Conservation (phyloP, 2,329 filamentous ascomycete genomes). For the Daldinia eschscholtzii region DNA sequence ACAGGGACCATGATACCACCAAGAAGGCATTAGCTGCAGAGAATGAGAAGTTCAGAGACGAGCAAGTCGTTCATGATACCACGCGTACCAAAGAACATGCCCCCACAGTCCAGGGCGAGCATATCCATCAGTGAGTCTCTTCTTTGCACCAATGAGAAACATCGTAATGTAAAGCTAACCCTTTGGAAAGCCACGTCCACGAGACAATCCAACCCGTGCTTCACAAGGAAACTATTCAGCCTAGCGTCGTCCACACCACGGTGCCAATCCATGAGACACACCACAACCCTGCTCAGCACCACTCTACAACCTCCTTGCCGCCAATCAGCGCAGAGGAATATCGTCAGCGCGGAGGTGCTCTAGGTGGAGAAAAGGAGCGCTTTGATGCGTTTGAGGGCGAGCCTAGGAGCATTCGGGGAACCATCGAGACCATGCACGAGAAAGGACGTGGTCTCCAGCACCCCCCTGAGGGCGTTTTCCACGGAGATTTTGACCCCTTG, state of each 20-base stretch:
- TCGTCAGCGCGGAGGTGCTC: slow-evolving; percentile 63
- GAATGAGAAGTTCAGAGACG: slow-evolving; percentile 65
- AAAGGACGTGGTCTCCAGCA: slow-evolving; percentile 33
- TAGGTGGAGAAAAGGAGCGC: slow-evolving; percentile 67
- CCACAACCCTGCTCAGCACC: slow-evolving; percentile 74
- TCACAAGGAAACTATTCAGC: slow-evolving; percentile 76
- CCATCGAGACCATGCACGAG: slow-evolving; percentile 42
- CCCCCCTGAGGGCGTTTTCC: slow-evolving; percentile 28
- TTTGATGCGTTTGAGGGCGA: slow-evolving; percentile 73
- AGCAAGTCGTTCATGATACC: slow-evolving; percentile 60
- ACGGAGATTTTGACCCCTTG: slow-evolving; percentile 31
- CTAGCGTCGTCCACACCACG: slow-evolving; percentile 77
- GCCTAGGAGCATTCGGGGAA: slow-evolving; percentile 62
- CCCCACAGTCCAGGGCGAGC: slow-evolving; percentile 69
- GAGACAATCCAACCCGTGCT: slow-evolving; percentile 79
- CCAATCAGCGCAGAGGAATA: slow-evolving; percentile 75
- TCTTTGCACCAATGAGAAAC: not conserved
- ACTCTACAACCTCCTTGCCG: slow-evolving; percentile 73
- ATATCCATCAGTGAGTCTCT: slow-evolving; percentile 66
- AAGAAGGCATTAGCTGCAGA: slow-evolving; percentile 65
- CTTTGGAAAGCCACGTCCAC: slow-evolving; percentile 64
- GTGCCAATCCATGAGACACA: slow-evolving; percentile 79
- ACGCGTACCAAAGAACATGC: slow-evolving; percentile 62
- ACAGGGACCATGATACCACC: slow-evolving; percentile 66
- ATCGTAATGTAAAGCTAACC: not conserved